Percentiles rank a stretch among this genome's conserved stretches.
These are phyloP conservation scores for Stachybotrys echinatus DNA, from an alignment of 2,329 filamentous ascomycete species.

Conservation along the genomic window DNA sequence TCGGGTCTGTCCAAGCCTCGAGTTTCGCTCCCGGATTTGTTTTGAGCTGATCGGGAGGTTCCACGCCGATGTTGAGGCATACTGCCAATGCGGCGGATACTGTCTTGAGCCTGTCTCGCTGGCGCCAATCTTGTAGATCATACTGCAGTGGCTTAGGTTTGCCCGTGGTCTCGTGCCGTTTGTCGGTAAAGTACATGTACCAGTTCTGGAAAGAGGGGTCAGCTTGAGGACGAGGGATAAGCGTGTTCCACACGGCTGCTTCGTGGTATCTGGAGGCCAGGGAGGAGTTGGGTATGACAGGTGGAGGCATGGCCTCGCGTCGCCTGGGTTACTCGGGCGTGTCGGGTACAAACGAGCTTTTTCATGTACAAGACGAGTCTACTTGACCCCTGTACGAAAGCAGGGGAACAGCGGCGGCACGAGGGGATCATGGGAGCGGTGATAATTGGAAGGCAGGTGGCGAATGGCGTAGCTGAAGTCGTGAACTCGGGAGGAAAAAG, in stretches of 20 bases:
- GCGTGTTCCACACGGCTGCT: background rate
- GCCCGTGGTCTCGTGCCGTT: constrained; percentile 90
- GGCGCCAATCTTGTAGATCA: constrained; percentile 87
- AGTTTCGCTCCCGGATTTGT: constrained; percentile 89
- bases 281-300: no score
- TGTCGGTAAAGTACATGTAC: constrained; percentile 99
- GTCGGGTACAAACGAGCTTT: no score
- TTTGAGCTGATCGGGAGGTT: constrained; percentile 94
- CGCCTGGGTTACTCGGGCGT: no score
- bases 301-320: no score
- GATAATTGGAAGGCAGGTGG: no score
- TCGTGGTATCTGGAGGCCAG: background rate
- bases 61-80: constrained; percentile 94
- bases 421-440: no score
- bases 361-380: no score
- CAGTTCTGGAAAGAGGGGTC: constrained; percentile 61
- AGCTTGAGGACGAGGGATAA: constrained; percentile 4
- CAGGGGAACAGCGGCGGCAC: no score
- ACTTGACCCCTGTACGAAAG: no score
- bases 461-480: no score
- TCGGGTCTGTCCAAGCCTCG: constrained; percentile 96
- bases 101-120: constrained; percentile 93
- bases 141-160: constrained; percentile 67
- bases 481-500: constrained; percentile 2
- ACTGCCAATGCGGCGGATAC: constrained; percentile 92